Evolutionary conservation across 2,329 filamentous ascomycete genomes (phyloP).

Genomic region (Tolypocladium tropicale): DNA sequence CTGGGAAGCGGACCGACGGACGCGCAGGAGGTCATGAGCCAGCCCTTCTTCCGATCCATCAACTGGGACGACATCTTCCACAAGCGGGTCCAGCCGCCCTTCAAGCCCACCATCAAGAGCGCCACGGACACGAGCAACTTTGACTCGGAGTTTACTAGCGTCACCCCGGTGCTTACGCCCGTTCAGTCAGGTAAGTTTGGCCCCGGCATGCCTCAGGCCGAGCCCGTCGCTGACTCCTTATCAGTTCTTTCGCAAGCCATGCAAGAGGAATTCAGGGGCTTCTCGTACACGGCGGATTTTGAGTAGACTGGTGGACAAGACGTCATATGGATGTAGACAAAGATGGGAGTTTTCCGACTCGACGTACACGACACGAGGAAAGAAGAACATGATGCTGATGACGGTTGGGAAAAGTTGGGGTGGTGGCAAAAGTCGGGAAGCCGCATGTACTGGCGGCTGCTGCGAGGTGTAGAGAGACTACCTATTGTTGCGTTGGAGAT

Average conservation of each 20-base stretch:
- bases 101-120: conserved; percentile 80
- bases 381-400: neutral
- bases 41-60: conserved; percentile 95
- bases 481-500: too few species aligned
- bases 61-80: conserved; percentile 99
- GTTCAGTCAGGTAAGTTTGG: conserved; percentile 80
- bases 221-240: conserved; percentile 13
- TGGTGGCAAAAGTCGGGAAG: neutral
- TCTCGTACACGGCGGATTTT: conserved; percentile 94
- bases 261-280: conserved; percentile 99
- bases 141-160: conserved; percentile 95
- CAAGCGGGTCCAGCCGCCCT: conserved; percentile 83
- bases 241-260: conserved; percentile 92
- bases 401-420: neutral
- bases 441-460: neutral
- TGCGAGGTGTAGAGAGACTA: neutral
- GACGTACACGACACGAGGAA: neutral
- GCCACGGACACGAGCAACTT: conserved; percentile 99
- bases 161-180: conserved; percentile 92
- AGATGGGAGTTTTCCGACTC: neutral
- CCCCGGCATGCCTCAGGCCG: neutral
- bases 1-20: conserved; percentile 92
- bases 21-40: conserved; percentile 97
- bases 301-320: conserved; percentile 40
- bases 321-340: neutral